Conservation (phyloP, 345 rosid genomes). For the Kandelia obovata region DNA sequence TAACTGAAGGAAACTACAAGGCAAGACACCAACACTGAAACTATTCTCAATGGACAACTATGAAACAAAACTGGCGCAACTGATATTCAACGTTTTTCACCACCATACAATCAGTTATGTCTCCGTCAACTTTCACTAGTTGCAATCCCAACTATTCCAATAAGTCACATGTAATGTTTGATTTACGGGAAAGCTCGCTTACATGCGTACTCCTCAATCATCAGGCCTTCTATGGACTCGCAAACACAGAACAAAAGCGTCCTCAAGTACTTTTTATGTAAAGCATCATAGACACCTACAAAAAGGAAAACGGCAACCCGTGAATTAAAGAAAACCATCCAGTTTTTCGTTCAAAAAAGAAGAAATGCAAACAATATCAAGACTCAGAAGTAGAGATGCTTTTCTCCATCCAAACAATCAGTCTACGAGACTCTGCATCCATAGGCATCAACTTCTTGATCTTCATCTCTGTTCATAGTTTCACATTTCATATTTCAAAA, state of each 20-base stretch:
- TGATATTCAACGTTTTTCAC: no score
- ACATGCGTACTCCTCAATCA: conserved; percentile 91
- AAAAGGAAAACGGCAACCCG: not conserved
- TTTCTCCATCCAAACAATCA: conserved; percentile 99
- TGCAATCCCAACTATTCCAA: no score
- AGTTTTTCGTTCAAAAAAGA: not conserved
- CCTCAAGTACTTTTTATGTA: conserved; percentile 82
- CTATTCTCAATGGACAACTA: not conserved
- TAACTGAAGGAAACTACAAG: conserved; percentile 88
- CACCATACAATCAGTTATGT: no score
- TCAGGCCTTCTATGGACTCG: conserved; percentile 68
- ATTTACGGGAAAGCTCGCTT: conserved; percentile 12
- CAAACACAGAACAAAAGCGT: conserved; percentile 87
- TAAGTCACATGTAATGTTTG: no score
- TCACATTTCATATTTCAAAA: conserved; percentile 1
- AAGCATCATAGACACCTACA: conserved; percentile 85
- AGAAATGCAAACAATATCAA: not conserved
- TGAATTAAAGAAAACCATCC: no score
- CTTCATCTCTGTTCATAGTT: conserved; percentile 63
- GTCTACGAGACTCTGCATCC: conserved; percentile 79
- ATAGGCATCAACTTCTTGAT: conserved; percentile 96
- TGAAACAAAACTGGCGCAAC: no score
- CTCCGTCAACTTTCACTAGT: no score
- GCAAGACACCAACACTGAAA: conserved; percentile 6
- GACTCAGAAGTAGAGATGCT: conserved; percentile 33